Evolutionary conservation across 352 stramenopile species (phyloP).

Genomic region (Phytophthora sojae): DNA sequence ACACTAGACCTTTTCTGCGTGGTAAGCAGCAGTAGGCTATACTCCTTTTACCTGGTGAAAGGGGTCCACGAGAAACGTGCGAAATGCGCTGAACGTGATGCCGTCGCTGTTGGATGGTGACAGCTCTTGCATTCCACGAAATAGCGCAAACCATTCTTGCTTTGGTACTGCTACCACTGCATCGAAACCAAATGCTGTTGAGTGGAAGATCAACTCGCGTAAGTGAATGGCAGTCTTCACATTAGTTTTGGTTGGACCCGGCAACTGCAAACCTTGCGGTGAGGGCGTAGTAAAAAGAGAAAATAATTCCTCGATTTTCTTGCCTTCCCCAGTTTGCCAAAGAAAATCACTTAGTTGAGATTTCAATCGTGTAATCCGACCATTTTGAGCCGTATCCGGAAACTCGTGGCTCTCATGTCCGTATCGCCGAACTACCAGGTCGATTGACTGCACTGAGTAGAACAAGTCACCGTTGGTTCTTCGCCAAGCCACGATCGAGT

Average conservation of each 20-base stretch:
- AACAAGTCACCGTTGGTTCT: slow-evolving; percentile 44
- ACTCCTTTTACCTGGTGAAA: slow-evolving; percentile 45
- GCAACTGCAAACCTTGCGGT: background rate
- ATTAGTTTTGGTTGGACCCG: background rate
- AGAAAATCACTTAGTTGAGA: slow-evolving; percentile 37
- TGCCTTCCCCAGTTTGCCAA: slow-evolving; percentile 27
- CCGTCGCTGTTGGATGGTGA: slow-evolving; percentile 9
- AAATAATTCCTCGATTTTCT: slow-evolving; percentile 38
- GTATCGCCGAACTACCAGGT: slow-evolving; percentile 26
- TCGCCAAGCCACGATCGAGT: slow-evolving; percentile 36
- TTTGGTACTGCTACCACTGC: slow-evolving; percentile 23
- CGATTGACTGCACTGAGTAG: slow-evolving; percentile 31
- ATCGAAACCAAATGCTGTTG: slow-evolving; percentile 29
- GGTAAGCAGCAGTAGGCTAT: background rate
- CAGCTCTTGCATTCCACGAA: slow-evolving; percentile 40
- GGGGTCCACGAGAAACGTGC: slow-evolving; percentile 48
- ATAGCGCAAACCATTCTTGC: slow-evolving; percentile 52
- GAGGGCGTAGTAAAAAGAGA: slow-evolving; percentile 11
- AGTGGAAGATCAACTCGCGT: slow-evolving; percentile 31
- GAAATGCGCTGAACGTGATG: slow-evolving; percentile 41
- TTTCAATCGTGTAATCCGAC: slow-evolving; percentile 31
- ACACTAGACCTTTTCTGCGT: background rate
- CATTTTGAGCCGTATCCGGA: slow-evolving; percentile 34
- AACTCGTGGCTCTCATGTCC: slow-evolving; percentile 47
- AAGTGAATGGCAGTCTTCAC: slow-evolving; percentile 18